Evolutionary conservation across 2,329 filamentous ascomycete genomes (phyloP).

Genomic region (Neodidymelliopsis sp.): DNA sequence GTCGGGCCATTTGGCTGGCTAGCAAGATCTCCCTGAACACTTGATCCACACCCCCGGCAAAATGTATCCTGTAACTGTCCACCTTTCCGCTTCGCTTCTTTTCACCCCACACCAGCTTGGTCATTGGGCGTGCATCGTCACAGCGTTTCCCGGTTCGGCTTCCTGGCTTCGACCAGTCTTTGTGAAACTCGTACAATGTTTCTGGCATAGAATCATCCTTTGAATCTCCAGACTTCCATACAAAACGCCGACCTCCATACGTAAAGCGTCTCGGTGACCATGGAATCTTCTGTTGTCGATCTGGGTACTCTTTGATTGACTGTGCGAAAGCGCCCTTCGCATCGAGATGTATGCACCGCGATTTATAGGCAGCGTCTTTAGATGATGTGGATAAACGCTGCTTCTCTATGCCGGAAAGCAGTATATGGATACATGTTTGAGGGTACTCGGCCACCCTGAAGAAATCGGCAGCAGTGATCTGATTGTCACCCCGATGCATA

Average conservation of each 20-base stretch:
- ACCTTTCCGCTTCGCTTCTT: constrained; percentile 48
- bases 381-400: constrained; percentile 33
- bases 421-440: constrained; percentile 40
- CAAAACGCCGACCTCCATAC: constrained; percentile 47
- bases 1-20: constrained; percentile 49
- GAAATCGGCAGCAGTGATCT: constrained; percentile 46
- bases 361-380: constrained; percentile 46
- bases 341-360: constrained; percentile 40
- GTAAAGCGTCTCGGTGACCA: constrained; percentile 49
- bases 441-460: constrained; percentile 48
- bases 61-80: constrained; percentile 49
- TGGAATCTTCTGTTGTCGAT: constrained; percentile 47
- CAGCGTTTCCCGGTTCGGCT: constrained; percentile 46
- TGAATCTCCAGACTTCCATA: constrained; percentile 55
- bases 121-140: constrained; percentile 40
- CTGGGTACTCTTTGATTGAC: constrained; percentile 47
- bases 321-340: constrained; percentile 43
- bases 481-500: constrained; percentile 42
- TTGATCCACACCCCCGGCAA: constrained; percentile 48
- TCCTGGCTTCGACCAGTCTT: constrained; percentile 46
- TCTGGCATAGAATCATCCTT: constrained; percentile 56
- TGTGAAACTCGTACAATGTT: constrained; percentile 46
- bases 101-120: constrained; percentile 47
- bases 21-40: constrained; percentile 47
- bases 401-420: constrained; percentile 47